Evolutionary conservation across 306 rosid genomes (phyloP).

Genomic region (Carpinus viminea): DNA sequence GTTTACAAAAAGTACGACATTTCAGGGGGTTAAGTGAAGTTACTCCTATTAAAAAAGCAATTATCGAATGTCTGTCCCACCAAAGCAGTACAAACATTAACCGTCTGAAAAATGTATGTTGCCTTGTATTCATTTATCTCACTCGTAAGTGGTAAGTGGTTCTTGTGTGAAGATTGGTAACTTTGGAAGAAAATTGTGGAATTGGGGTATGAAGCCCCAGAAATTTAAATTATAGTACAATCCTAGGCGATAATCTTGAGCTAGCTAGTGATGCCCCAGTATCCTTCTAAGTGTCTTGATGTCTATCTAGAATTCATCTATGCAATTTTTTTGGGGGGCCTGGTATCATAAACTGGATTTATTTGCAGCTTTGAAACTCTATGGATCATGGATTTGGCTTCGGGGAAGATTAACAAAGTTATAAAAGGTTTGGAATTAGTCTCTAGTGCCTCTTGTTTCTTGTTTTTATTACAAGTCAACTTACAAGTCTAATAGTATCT

Average conservation of each 20-base stretch:
- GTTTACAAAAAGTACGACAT: too few species aligned
- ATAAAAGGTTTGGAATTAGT: slow-evolving; percentile 53
- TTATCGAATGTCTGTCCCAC: background rate
- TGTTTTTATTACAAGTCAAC: slow-evolving; percentile 14
- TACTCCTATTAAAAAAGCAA: background rate
- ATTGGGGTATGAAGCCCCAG: background rate
- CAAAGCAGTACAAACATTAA: background rate
- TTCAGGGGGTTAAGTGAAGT: too few species aligned
- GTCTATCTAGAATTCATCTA: slow-evolving; percentile 3
- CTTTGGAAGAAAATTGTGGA: too few species aligned
- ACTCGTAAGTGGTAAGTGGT: too few species aligned
- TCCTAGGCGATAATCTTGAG: background rate
- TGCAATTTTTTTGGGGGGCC: slow-evolving; percentile 15
- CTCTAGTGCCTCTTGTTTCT: slow-evolving; percentile 20
- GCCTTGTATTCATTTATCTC: background rate
- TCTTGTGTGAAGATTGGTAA: background rate
- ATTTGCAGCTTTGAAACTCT: slow-evolving; percentile 64
- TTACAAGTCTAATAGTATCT: slow-evolving; percentile 26
- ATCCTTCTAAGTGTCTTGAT: background rate
- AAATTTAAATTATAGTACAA: background rate
- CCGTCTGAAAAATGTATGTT: background rate
- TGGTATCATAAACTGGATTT: background rate
- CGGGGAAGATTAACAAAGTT: slow-evolving; percentile 53
- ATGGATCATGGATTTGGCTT: slow-evolving; percentile 72
- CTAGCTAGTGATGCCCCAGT: too few species aligned